Conservation (phyloP, 805 yeast genomes). For the Pichia cabralensis region DNA sequence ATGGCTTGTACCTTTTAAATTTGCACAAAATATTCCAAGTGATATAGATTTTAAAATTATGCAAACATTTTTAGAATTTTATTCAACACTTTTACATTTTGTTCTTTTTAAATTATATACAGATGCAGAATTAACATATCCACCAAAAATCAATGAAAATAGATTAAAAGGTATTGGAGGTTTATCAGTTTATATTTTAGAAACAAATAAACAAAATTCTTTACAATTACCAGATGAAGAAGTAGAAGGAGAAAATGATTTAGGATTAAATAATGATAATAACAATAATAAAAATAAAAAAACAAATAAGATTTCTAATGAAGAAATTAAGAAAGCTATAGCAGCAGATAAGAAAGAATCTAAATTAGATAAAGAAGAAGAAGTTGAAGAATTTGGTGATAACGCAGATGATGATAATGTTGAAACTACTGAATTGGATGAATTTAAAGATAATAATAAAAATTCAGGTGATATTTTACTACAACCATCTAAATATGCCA, state of each 20-base stretch:
- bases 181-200: conserved; percentile 70
- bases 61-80: conserved; percentile 94
- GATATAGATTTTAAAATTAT: conserved; percentile 95
- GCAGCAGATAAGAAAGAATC: conserved; percentile 36
- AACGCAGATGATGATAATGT: conserved; percentile 31
- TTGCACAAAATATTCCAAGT: conserved; percentile 88
- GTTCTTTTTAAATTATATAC: conserved; percentile 77
- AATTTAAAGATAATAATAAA: conserved; percentile 55
- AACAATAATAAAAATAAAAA: conserved; percentile 16
- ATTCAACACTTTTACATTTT: conserved; percentile 84
- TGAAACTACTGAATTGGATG: conserved; percentile 50
- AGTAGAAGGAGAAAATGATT: no score
- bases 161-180: conserved; percentile 87
- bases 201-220: conserved; percentile 30
- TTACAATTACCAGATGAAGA: conserved; percentile 30
- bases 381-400: conserved; percentile 29
- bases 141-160: conserved; percentile 70
- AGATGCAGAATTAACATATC: conserved; percentile 79
- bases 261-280: not conserved
- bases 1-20: conserved; percentile 96
- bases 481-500: conserved; percentile 58
- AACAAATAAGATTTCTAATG: conserved; percentile 30
- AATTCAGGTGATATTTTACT: conserved; percentile 57
- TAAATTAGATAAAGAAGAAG: conserved; percentile 19
- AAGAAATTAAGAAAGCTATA: conserved; percentile 40